Evolutionary conservation across 768 basidiomycete genomes (phyloP), one percentile per base, ranked within the genome.

Genomic region (Tricholomella constricta): DNA sequence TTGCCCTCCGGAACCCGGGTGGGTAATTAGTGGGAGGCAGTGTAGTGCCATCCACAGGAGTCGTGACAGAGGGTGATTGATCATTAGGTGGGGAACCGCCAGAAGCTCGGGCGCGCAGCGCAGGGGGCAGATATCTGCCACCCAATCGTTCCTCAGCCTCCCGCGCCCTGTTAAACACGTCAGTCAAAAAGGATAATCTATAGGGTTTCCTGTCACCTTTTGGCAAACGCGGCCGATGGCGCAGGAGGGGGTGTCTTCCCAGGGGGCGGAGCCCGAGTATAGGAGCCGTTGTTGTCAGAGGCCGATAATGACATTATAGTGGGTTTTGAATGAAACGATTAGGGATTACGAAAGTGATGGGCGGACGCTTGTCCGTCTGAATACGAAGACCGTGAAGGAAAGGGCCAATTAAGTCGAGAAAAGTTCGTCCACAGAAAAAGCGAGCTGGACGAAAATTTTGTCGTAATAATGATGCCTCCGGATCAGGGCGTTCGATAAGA

Each of bases 251-350:
- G 91, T 2, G 91, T 94, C 74, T 93, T 94, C 57, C 91, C 91
- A 66, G 89, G 87, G 54, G 78, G 71, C 59, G 88, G 78, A 69
- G 81, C 84, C 79, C 89, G 86, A 63, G 86, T 81, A 82, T 88
- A 91, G 75, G 88, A 80, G 77, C 79, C 78, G 76, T 81, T 83
- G 80, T 82, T 88, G 83, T 91, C 88, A 69, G 81, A 79, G 71
- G 89, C 83, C 70, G 90, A 90, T 82, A 92, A 85, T 78, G 91
- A 91, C 91, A 93, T 93, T 89, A 88, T 88, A 88, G 75, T 72
- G 68, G 57, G 70, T 76, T 78, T 73, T 71, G 75, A 75, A 76
- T 72, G 76, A 75, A 81, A 80, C 72, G 83, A 90, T 90, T 91
- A 91, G 79, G 81, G 82, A 92, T 91, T 91, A 91, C 71, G 73